A percentile compares a stretch with the other conserved stretches of the same genome.
Evolutionary conservation across 192 early-diverging fungal species (phyloP).

Genomic region (Entrophospora sp.): DNA sequence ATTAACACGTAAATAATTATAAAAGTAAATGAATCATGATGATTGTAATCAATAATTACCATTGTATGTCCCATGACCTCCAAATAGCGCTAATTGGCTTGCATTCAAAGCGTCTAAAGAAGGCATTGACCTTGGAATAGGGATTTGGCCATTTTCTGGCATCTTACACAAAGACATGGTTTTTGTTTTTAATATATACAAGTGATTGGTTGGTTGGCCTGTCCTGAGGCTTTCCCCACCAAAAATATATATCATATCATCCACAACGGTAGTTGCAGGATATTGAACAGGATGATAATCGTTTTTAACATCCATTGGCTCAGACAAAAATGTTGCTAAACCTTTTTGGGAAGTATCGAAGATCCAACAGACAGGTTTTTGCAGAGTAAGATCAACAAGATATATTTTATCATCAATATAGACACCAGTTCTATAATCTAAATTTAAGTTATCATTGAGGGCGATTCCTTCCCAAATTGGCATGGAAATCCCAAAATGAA

Average conservation of each 20-base stretch:
- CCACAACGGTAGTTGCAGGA: not conserved
- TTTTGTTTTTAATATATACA: not conserved
- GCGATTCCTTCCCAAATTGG: not conserved
- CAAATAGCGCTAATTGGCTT: not conserved
- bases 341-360: not conserved
- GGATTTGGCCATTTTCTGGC: not conserved
- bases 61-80: not conserved
- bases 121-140: not conserved
- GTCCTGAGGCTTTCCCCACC: not conserved
- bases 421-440: not conserved
- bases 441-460: no score
- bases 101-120: not conserved
- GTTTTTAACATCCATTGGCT: not conserved
- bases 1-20: not conserved
- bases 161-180: not conserved
- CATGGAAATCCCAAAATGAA: not conserved
- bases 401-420: not conserved
- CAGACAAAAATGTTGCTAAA: not conserved
- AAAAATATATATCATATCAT: constrained; percentile 9
- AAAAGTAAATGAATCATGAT: no score
- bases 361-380: not conserved
- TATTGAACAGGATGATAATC: not conserved
- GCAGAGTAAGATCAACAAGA: not conserved
- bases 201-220: not conserved
- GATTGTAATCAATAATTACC: not conserved